These are phyloP conservation scores for Entonaema liquescens DNA, from an alignment of 495 filamentous ascomycete species.

Conservation along the genomic window DNA sequence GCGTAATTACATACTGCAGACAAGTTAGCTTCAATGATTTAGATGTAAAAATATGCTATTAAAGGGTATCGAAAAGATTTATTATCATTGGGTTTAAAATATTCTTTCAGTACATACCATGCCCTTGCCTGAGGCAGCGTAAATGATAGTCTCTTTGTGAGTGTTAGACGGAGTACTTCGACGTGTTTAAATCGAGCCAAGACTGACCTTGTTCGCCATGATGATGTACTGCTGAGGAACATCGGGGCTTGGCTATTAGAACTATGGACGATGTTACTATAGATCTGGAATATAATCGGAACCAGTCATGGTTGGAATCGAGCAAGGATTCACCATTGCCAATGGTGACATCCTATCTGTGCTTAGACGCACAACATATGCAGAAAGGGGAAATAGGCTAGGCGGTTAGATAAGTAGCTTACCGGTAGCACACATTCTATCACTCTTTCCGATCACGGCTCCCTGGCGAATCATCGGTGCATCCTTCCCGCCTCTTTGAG, in stretches of 20 bases:
- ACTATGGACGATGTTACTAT: slow-evolving; percentile 47
- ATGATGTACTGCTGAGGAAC: slow-evolving; percentile 54
- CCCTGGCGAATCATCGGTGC: slow-evolving; percentile 53
- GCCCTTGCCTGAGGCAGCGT: slow-evolving; percentile 53
- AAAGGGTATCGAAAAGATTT: neutral
- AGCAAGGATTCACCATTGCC: slow-evolving; percentile 5
- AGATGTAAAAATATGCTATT: neutral
- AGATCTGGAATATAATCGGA: slow-evolving; percentile 24
- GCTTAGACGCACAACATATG: slow-evolving; percentile 14
- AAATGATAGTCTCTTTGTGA: slow-evolving; percentile 57
- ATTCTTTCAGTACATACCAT: slow-evolving; percentile 31
- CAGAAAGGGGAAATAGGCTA: neutral
- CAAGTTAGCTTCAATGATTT: slow-evolving; percentile 18
- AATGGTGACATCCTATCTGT: slow-evolving; percentile 19
- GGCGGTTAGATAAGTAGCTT: slow-evolving; percentile 28
- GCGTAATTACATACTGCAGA: slow-evolving; percentile 24
- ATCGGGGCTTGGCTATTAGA: slow-evolving; percentile 53
- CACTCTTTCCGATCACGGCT: slow-evolving; percentile 66
- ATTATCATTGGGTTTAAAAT: neutral
- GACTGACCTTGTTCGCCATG: slow-evolving; percentile 59
- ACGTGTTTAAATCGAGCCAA: neutral
- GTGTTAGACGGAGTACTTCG: slow-evolving; percentile 13
- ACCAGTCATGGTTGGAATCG: neutral
- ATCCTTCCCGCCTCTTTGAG: slow-evolving; percentile 39
- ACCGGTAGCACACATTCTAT: slow-evolving; percentile 66